A percentile compares a stretch with the other conserved stretches of the same genome.
Evolutionary conservation across 805 yeast genomes (phyloP).

Genomic region (Wickerhamiella azymoides): DNA sequence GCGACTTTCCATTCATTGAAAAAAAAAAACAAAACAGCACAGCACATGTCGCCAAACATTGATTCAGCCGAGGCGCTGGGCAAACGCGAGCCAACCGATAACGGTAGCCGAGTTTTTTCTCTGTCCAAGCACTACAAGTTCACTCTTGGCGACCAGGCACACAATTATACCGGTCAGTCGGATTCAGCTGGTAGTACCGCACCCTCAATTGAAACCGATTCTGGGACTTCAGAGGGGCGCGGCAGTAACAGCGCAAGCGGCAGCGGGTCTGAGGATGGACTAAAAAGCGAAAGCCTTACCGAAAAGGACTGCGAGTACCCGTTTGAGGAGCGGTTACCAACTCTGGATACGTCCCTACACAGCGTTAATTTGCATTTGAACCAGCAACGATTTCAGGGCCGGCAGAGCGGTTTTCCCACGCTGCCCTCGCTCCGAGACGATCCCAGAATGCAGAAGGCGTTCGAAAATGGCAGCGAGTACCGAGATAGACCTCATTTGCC

Average conservation of each 20-base stretch:
- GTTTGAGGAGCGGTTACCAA: constrained; percentile 1
- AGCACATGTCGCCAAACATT: too few relatives aligned
- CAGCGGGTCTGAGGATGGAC: not conserved
- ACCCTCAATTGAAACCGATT: not conserved
- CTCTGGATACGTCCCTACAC: not conserved
- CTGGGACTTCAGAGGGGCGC: not conserved
- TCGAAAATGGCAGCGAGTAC: not conserved
- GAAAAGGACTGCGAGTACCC: not conserved
- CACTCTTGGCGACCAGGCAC: not conserved
- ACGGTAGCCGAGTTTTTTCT: not conserved
- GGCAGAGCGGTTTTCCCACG: not conserved
- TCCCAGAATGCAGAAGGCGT: not conserved
- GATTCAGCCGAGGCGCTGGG: not conserved
- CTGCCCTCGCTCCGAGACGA: not conserved
- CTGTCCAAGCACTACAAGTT: not conserved
- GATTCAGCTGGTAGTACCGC: not conserved
- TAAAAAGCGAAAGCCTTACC: constrained; percentile 4
- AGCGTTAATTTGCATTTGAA: not conserved
- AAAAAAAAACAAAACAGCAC: too few relatives aligned
- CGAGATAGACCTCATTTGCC: too few relatives aligned
- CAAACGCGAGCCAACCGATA: not conserved
- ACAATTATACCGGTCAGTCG: not conserved
- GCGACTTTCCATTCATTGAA: too few relatives aligned
- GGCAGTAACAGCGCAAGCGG: not conserved
- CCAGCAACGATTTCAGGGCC: not conserved